Base-by-base conservation (phyloP, 371 early-diverging fungal species). In the Mortierella sp. region DNA sequence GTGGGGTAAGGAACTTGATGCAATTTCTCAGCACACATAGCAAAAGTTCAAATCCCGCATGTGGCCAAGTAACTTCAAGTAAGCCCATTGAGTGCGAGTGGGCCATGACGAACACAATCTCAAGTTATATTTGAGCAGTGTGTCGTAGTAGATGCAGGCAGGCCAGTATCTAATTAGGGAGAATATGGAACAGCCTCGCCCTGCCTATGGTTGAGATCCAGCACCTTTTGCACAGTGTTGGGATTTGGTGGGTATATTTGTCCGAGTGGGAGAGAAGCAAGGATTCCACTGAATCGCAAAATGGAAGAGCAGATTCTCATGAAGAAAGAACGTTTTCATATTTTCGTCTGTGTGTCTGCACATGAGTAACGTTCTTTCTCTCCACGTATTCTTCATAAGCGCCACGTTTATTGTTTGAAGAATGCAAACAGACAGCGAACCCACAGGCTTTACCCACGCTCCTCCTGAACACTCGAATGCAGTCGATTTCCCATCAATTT, bases 11-110 rank as follows among this genome's bases (percentile, higher is more conserved):
- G 42, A 42, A 10, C 68, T 21, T 34, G 44, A 34, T 31, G 65
- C 26, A n/a, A 76, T 76, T 76, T 76, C 76, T 76, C 76, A 76
- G 76, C 70, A 76, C 34, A 38, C 68, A 65, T 63, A 55, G 19
- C 42, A 76, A 76, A 70, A 26, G 65, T 75, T 75, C 52, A 75
- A 75, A 65, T 65, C 65, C 75, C 75, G 75, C 50, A 50, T 50
- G 50, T 50, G 50, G 50, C 50, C 16, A 50, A 38, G 42, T 38
- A 3, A 38, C 42, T 50, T 50, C 50, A 58, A 65, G 34, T 54
- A 48, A 73, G 38, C 58, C 74, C 74, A 55, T 57, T 74, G 58
- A 74, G 74, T 57, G 44, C 34, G 63, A 63, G 63, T 63, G 63
- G 63, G n/a, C 44, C 44, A 57, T 55, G 74, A 44, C 58, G 28